phyloP scores from a whole-genome alignment of 495 filamentous ascomycete species.

The Aspergillus carlsbadensis region DNA sequence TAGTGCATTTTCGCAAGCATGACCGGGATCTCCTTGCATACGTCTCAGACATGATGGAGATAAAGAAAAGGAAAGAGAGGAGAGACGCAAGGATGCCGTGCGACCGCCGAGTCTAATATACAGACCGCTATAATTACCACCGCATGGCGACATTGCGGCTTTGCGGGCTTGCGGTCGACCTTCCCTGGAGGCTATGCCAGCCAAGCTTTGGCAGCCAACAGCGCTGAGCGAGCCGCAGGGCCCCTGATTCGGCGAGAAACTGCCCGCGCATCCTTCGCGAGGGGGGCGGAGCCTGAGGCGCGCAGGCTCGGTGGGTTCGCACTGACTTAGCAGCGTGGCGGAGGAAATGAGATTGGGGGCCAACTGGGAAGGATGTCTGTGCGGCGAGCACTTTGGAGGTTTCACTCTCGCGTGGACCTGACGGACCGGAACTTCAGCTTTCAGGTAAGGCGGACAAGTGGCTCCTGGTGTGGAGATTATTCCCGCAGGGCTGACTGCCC shows the following conservation, averaged over 20 bases:
- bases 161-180: not conserved
- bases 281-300: not conserved
- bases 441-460: not conserved
- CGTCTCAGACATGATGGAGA: not conserved
- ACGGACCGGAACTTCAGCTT: not conserved
- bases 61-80: not conserved
- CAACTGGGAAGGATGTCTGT: not conserved
- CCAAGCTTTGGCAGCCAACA: not conserved
- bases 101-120: not conserved
- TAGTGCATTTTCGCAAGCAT: conserved; percentile 9
- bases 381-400: not conserved
- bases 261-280: not conserved
- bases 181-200: conserved; percentile 3
- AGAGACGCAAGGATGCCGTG: not conserved
- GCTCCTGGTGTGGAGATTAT: not conserved
- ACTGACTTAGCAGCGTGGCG: not conserved
- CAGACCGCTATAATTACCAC: not conserved
- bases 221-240: not conserved
- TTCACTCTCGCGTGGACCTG: not conserved
- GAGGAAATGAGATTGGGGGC: conserved; percentile 4
- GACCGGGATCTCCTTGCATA: not conserved
- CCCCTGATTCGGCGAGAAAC: not conserved
- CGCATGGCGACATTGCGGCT: conserved; percentile 7
- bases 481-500: not conserved
- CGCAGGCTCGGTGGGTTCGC: too few species aligned